Evolutionary conservation across 148 eudicot genomes (phyloP).

Genomic region (Chenopodium album): DNA sequence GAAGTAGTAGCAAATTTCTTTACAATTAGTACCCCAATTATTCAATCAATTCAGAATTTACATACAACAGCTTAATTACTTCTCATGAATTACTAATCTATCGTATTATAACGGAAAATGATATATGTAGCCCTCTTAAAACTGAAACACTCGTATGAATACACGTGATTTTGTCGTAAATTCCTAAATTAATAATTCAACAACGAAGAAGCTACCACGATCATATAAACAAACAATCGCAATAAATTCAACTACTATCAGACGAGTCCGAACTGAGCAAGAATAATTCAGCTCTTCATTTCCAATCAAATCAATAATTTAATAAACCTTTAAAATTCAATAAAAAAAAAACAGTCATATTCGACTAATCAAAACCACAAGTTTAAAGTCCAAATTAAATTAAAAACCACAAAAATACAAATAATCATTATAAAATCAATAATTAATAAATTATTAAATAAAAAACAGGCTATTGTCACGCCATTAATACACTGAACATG

Average conservation of each 20-base stretch:
- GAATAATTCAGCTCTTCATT: constrained; percentile 4
- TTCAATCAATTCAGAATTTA: background rate
- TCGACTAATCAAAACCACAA: background rate
- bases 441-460: background rate
- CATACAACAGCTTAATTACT: background rate
- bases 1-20: no score
- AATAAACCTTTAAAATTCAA: background rate
- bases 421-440: background rate
- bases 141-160: no score
- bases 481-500: no score
- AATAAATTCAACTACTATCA: background rate
- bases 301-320: background rate
- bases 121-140: no score
- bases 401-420: background rate
- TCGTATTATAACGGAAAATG: no score
- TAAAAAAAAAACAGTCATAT: background rate
- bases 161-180: no score
- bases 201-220: background rate
- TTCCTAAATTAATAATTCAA: no score
- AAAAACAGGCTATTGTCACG: background rate
- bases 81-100: no score
- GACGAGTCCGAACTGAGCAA: background rate
- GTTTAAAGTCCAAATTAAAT: constrained; percentile 11
- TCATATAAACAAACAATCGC: background rate
- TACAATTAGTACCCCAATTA: background rate